Evolutionary conservation across 192 early-diverging fungal species (phyloP).

Genomic region (Coemansia sp.): DNA sequence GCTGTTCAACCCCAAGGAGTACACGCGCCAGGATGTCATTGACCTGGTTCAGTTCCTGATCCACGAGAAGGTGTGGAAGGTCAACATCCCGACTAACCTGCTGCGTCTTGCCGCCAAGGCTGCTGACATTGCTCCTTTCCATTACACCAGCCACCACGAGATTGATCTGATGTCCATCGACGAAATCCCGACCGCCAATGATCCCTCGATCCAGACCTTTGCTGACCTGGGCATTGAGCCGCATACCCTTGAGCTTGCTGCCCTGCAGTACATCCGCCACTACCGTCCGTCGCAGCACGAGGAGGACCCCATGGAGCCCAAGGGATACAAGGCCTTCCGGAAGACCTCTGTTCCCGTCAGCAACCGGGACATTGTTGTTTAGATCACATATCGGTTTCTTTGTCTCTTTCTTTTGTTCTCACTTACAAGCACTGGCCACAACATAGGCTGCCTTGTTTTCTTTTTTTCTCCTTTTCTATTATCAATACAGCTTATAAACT

Average conservation of each 20-base stretch:
- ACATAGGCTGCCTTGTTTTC: too few species aligned
- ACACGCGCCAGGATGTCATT: slow-evolving; percentile 66
- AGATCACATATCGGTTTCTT: too few species aligned
- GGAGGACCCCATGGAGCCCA: slow-evolving; percentile 49
- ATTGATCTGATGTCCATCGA: slow-evolving; percentile 76
- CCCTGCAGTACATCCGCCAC: slow-evolving; percentile 77
- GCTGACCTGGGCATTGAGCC: slow-evolving; percentile 83
- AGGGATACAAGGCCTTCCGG: slow-evolving; percentile 50
- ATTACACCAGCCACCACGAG: slow-evolving; percentile 80
- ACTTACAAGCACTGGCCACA: too few species aligned
- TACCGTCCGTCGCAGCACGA: slow-evolving; percentile 68
- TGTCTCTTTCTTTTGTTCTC: too few species aligned
- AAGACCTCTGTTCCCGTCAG: slow-evolving; percentile 31
- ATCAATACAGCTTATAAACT: too few species aligned
- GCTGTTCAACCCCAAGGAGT: slow-evolving; percentile 77
- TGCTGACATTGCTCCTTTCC: slow-evolving; percentile 68
- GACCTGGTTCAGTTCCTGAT: slow-evolving; percentile 67
- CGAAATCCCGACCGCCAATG: slow-evolving; percentile 56
- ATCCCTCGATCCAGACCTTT: slow-evolving; percentile 73
- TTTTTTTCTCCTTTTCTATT: too few species aligned
- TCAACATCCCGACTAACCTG: slow-evolving; percentile 69
- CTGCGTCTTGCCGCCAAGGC: slow-evolving; percentile 63
- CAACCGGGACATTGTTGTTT: slow-evolving; percentile 50
- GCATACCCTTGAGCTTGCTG: slow-evolving; percentile 71
- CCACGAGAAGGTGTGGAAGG: slow-evolving; percentile 58